phyloP scores from a whole-genome alignment of 352 stramenopile species.

The Globisporangium acanthophoron region DNA sequence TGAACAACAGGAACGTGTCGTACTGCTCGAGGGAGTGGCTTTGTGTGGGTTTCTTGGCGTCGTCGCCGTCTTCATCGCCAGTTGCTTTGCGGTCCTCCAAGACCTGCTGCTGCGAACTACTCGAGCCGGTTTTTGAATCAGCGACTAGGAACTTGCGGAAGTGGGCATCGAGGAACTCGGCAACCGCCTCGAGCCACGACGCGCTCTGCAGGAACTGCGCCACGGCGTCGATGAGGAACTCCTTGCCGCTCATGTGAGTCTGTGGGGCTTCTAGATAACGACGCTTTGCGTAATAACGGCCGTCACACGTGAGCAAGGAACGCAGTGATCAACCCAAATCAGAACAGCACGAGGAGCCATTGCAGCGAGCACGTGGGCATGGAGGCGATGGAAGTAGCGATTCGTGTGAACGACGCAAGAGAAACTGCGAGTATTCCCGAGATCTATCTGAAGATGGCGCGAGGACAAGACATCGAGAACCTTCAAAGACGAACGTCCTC shows the following conservation, averaged over 20 bases:
- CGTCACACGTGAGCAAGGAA: not conserved
- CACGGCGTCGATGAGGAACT: conserved; percentile 70
- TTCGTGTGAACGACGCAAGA: too few relatives aligned
- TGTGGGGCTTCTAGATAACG: not conserved
- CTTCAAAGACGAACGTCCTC: too few relatives aligned
- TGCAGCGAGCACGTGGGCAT: too few relatives aligned
- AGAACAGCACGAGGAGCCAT: too few relatives aligned
- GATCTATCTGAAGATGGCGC: too few relatives aligned
- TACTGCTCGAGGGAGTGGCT: conserved; percentile 52
- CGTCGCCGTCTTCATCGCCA: conserved; percentile 1
- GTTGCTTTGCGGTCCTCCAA: not conserved
- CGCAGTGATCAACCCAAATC: too few relatives aligned
- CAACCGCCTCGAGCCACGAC: conserved; percentile 43
- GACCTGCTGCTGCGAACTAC: too few relatives aligned
- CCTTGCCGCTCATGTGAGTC: conserved; percentile 34
- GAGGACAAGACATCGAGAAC: too few relatives aligned
- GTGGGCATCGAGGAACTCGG: conserved; percentile 49
- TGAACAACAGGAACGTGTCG: conserved; percentile 66
- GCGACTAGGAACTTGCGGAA: conserved; percentile 39
- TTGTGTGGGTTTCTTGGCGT: conserved; percentile 15
- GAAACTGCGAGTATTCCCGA: too few relatives aligned
- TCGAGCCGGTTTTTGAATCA: not conserved
- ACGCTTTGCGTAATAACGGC: not conserved
- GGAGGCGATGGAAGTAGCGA: too few relatives aligned
- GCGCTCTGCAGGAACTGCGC: conserved; percentile 62